Conservation (phyloP, 305 asterid species). For the Solanum hybrid region DNA sequence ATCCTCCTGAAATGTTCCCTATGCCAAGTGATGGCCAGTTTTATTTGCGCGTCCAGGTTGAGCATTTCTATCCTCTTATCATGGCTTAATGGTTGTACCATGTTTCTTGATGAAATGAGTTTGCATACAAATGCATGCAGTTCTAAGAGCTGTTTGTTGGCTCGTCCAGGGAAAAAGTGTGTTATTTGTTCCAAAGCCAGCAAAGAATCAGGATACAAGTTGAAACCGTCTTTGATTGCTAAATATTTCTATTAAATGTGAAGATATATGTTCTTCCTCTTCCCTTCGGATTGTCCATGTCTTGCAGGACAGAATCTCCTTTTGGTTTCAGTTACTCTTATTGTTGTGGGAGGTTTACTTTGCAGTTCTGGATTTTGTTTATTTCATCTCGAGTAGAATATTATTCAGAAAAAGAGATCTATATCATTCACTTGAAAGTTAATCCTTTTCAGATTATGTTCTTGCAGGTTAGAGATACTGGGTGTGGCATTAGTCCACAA, state of each 20-base stretch:
- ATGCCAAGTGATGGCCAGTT: slow-evolving; percentile 34
- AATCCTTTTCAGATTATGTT: neutral
- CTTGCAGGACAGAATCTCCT: neutral
- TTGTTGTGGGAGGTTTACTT: neutral
- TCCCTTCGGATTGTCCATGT: neutral
- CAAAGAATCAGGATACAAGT: neutral
- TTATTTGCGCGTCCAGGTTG: slow-evolving; percentile 55
- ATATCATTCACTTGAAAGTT: neutral
- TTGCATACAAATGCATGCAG: neutral
- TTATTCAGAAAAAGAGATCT: neutral
- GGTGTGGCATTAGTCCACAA: slow-evolving; percentile 45
- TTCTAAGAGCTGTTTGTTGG: neutral
- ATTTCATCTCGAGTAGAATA: neutral
- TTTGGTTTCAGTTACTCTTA: neutral
- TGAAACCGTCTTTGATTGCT: neutral
- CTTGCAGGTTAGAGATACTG: slow-evolving; percentile 54
- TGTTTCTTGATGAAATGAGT: neutral
- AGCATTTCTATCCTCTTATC: neutral
- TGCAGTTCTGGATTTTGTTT: neutral
- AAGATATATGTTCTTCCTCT: neutral
- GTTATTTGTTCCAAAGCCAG: neutral
- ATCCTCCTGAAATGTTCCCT: slow-evolving; percentile 31
- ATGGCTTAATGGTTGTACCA: neutral
- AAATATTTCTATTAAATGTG: neutral
- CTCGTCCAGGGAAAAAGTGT: neutral